phyloP scores from a whole-genome alignment of 352 stramenopile species.

The Hyaloperonospora arabidopsidis region DNA sequence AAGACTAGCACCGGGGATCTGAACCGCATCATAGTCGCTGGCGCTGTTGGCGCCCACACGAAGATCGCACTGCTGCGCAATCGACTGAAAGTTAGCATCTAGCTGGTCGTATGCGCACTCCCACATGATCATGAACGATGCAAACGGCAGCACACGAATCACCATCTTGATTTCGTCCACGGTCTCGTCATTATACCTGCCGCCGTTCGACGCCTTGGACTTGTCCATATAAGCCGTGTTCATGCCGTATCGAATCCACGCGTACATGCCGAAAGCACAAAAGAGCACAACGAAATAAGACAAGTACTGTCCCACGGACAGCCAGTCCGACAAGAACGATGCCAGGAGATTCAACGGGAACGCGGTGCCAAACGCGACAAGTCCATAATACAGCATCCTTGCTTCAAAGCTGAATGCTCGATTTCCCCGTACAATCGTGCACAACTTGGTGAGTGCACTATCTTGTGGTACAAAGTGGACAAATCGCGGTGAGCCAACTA shows the following conservation, averaged over 20 bases:
- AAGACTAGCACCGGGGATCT: conserved; percentile 69
- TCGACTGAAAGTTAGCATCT: conserved; percentile 84
- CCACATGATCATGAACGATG: conserved; percentile 87
- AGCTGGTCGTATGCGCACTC: conserved; percentile 82
- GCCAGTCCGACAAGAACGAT: conserved; percentile 53
- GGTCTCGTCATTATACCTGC: conserved; percentile 71
- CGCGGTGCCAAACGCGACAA: conserved; percentile 51
- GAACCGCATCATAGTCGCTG: conserved; percentile 28
- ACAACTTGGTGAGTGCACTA: conserved; percentile 68
- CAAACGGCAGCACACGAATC: conserved; percentile 76
- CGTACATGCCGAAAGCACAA: conserved; percentile 72
- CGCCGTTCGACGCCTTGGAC: conserved; percentile 73
- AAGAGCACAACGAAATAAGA: conserved; percentile 64
- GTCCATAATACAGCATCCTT: conserved; percentile 69
- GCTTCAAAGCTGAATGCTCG: conserved; percentile 70
- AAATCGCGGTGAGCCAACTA: conserved; percentile 51
- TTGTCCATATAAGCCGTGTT: conserved; percentile 79
- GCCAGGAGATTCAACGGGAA: conserved; percentile 74
- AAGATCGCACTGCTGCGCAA: conserved; percentile 77
- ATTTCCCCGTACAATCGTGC: conserved; percentile 66
- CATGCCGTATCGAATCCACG: conserved; percentile 78
- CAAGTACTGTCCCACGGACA: conserved; percentile 52
- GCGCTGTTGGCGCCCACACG: conserved; percentile 34
- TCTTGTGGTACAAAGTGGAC: conserved; percentile 71
- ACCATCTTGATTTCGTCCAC: conserved; percentile 85